Conservation (phyloP, 441 rosid species). For the Corymbia citriodora region DNA sequence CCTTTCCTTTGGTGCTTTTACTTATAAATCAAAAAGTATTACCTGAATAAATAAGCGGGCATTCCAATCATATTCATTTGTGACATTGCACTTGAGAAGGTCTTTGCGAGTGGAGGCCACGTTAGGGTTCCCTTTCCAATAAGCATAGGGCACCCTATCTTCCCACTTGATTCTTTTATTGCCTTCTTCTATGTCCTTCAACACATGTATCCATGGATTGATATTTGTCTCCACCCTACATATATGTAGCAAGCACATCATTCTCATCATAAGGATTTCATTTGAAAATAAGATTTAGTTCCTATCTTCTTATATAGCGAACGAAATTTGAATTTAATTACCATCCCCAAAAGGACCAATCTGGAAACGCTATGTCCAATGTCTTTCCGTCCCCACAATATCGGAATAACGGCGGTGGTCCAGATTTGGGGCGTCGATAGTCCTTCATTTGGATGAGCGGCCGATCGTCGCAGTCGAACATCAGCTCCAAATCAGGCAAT, state of each 20-base stretch:
- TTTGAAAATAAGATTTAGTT: not conserved
- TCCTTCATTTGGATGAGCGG: not conserved
- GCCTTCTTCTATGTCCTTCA: conserved; percentile 56
- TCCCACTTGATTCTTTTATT: conserved; percentile 47
- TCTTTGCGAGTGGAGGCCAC: conserved; percentile 48
- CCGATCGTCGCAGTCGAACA: not conserved
- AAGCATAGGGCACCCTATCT: conserved; percentile 68
- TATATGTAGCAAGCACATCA: not conserved
- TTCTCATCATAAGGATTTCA: not conserved
- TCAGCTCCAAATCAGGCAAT: not conserved
- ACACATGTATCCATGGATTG: conserved; percentile 54
- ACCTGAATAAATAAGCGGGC: conserved; percentile 66
- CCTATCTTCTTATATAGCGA: not conserved
- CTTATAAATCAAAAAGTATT: not conserved
- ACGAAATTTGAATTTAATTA: conserved; percentile 5
- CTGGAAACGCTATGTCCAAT: conserved; percentile 66
- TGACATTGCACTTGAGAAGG: conserved; percentile 64
- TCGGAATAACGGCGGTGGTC: conserved; percentile 53
- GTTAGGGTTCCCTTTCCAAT: conserved; percentile 82
- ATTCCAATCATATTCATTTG: conserved; percentile 59
- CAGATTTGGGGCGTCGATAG: conserved; percentile 5
- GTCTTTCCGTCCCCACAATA: conserved; percentile 57
- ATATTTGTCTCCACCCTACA: conserved; percentile 77
- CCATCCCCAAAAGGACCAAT: conserved; percentile 95
- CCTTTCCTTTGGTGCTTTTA: not conserved